Percentiles rank a stretch among this genome's conserved stretches.
These are phyloP conservation scores for Prosopis cineraria DNA, from an alignment of 306 rosid genomes.

Conservation along the genomic window DNA sequence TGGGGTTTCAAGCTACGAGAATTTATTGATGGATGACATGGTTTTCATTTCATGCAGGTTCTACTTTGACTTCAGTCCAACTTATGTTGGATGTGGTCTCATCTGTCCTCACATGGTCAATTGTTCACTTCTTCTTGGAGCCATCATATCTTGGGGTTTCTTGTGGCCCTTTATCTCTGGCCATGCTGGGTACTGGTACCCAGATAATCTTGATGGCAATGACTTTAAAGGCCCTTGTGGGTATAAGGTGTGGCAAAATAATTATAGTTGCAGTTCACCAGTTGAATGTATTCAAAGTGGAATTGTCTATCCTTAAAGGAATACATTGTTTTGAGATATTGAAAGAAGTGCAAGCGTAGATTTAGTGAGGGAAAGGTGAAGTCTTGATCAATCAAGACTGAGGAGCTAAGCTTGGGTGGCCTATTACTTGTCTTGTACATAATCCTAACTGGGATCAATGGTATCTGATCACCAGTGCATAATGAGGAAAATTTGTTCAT, in stretches of 20 bases:
- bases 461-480: background rate
- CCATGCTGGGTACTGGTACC: slow-evolving; percentile 95
- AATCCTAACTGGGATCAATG: background rate
- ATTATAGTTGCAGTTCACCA: slow-evolving; percentile 25
- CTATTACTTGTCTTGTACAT: background rate
- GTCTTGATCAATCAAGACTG: slow-evolving; percentile 5
- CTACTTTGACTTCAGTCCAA: slow-evolving; percentile 93
- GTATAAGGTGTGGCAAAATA: slow-evolving; percentile 98
- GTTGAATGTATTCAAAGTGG: background rate
- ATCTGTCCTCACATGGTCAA: slow-evolving; percentile 93
- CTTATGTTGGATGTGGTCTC: slow-evolving; percentile 97
- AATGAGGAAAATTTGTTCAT: background rate
- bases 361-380: background rate
- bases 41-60: slow-evolving; percentile 61
- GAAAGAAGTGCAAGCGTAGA: background rate
- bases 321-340: slow-evolving; percentile 1
- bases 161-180: slow-evolving; percentile 76
- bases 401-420: background rate
- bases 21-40: slow-evolving; percentile 5
- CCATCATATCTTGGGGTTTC: slow-evolving; percentile 93
- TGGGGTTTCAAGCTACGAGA: background rate
- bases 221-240: slow-evolving; percentile 98
- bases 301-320: slow-evolving; percentile 3
- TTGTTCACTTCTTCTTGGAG: slow-evolving; percentile 82
- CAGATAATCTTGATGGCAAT: slow-evolving; percentile 74